Evolutionary conservation across 371 early-diverging fungal genomes (phyloP), one percentile per base, ranked within the genome.

Genomic region (Mortierella sp.): DNA sequence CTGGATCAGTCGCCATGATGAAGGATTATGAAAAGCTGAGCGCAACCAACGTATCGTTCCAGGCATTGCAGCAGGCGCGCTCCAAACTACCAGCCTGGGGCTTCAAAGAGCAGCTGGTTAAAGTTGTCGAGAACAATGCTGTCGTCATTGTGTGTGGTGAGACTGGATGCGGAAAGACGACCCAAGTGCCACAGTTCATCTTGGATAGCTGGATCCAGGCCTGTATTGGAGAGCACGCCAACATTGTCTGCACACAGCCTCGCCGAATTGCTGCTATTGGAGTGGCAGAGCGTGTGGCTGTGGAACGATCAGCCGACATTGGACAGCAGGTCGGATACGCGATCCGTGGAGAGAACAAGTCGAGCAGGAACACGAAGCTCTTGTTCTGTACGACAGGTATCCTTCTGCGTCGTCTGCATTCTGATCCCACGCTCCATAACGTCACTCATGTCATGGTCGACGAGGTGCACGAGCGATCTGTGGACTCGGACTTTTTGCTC

Each of bases 181-280:
- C 91, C 11, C 96, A 96, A 70, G 91, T 98, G 3, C 97, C 97
- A 21, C 97, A 98, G 70, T 94, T 93, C 79, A 87, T 95, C 17
- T 75, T 94, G 48, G 93, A 93, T 48, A 85, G 86, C 19, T 90
- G 89, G 54, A 92, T 90, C 50, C 79, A 84, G 53, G 65, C 78
- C 26, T 61, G 60, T 0, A 71, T 82, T 24, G 87, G 87, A 19
- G 79, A 84, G 28, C 61, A 63, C 0, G 88, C 88, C 32, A 86
- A 87, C 48, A 92, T 99, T 49, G 89, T 94, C 4, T 92, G 96
- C 80, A 98, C 99, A 2, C 97, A 98, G 72, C 98, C 98, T 5
- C 85, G 98, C 17, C 86, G 97, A 42, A 93, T 97, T 63, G 96
- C 98, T 0, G 94, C 96, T 47, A 91, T 89, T 31, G 89, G 94